Evolutionary conservation across 2,329 filamentous ascomycete species (phyloP).

Genomic region (Epichloe sp.): DNA sequence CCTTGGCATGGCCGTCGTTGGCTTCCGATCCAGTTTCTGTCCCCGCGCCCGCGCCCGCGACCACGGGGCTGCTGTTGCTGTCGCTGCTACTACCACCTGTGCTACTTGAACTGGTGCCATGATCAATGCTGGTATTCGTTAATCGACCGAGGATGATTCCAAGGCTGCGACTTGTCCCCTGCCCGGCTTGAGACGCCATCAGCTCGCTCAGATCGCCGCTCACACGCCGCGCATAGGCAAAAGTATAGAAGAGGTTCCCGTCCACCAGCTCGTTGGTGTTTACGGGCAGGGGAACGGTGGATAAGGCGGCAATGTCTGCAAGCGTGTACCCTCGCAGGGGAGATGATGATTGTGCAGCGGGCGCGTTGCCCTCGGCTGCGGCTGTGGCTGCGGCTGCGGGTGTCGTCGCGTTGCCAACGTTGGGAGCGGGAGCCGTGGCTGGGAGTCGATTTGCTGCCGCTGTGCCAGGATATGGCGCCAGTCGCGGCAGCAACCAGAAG

Average conservation of each 20-base stretch:
- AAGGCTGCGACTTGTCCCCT: constrained; percentile 11
- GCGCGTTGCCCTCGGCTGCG: constrained; percentile 5
- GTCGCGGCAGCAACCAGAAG: constrained; percentile 7
- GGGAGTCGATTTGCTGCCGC: background rate
- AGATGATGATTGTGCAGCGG: constrained; percentile 9
- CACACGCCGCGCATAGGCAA: constrained; percentile 15
- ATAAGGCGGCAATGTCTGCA: constrained; percentile 18
- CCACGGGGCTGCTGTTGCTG: background rate
- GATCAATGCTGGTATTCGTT: background rate
- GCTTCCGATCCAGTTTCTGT: background rate
- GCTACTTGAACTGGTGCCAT: constrained; percentile 6
- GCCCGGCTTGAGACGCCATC: constrained; percentile 11
- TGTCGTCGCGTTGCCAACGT: background rate
- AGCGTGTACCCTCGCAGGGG: constrained; percentile 19
- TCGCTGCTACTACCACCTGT: constrained; percentile 6
- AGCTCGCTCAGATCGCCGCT: constrained; percentile 17
- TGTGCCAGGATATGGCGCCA: constrained; percentile 4
- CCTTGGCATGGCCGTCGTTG: background rate
- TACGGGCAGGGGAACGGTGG: constrained; percentile 20
- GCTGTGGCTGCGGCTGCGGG: no score
- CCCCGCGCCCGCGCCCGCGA: constrained; percentile 1
- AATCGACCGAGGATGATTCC: constrained; percentile 9
- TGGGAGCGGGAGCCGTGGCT: background rate
- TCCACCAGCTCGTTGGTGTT: constrained; percentile 18
- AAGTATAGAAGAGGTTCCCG: constrained; percentile 20